A percentile compares a stretch with the other conserved stretches of the same genome.
Conservation (phyloP, 306 rosid species). For the Glycine tomentella region DNA sequence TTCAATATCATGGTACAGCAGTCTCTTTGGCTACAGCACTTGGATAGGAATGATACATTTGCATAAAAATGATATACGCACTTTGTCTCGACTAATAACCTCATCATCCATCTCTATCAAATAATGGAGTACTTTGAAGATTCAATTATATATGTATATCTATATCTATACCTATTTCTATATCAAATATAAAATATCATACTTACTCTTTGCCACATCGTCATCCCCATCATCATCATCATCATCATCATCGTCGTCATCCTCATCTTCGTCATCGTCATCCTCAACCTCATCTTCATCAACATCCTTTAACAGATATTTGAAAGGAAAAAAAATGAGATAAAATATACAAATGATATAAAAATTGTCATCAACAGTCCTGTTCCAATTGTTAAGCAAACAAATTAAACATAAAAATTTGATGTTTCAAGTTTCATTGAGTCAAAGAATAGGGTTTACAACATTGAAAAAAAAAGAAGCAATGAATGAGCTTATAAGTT, state of each 20-base stretch:
- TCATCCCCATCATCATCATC: conserved; percentile 49
- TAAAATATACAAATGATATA: neutral
- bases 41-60: neutral
- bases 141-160: neutral
- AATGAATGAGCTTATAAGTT: neutral
- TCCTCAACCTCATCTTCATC: conserved; percentile 51
- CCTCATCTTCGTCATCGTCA: conserved; percentile 8
- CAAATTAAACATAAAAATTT: neutral
- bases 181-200: neutral
- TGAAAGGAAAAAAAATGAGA: conserved; percentile 37
- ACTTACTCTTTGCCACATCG: conserved; percentile 67
- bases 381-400: neutral
- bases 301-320: conserved; percentile 53
- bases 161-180: neutral
- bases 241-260: too few species aligned
- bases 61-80: neutral
- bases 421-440: neutral
- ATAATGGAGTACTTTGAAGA: conserved; percentile 8
- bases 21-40: neutral
- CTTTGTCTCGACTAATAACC: neutral
- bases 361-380: neutral
- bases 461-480: neutral
- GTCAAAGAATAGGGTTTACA: neutral
- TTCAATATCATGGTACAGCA: neutral
- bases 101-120: neutral